Conservation (phyloP, 345 rosid species). For the Schrenkiella parvula region DNA sequence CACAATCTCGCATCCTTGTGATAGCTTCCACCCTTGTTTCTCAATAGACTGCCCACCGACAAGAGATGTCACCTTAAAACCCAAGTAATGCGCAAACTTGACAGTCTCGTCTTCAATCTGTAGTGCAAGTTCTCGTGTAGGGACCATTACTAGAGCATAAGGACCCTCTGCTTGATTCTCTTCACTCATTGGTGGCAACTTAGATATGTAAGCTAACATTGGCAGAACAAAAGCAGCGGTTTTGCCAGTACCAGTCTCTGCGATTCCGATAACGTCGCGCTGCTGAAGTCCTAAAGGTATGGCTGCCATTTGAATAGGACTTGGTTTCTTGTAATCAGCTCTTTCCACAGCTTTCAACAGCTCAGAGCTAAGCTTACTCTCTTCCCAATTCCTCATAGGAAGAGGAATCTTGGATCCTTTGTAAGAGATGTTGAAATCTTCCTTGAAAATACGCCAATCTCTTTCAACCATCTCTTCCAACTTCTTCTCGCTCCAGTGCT, state of each 20-base stretch:
- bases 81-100: constrained; percentile 68
- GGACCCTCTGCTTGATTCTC: constrained; percentile 93
- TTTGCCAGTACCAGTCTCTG: constrained; percentile 92
- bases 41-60: constrained; percentile 92
- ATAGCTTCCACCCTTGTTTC: constrained; percentile 79
- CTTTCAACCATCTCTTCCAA: constrained; percentile 91
- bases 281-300: constrained; percentile 88
- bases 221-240: constrained; percentile 95
- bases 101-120: constrained; percentile 92
- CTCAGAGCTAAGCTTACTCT: constrained; percentile 67
- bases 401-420: constrained; percentile 88
- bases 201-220: constrained; percentile 81
- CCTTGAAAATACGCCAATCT: constrained; percentile 92
- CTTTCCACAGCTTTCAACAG: constrained; percentile 77
- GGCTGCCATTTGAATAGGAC: constrained; percentile 90
- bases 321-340: constrained; percentile 81
- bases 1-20: constrained; percentile 91
- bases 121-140: constrained; percentile 84
- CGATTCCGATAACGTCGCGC: constrained; percentile 90
- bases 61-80: constrained; percentile 77
- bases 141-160: constrained; percentile 90
- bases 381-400: constrained; percentile 89
- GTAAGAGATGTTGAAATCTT: constrained; percentile 82
- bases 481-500: constrained; percentile 88
- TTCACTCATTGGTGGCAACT: constrained; percentile 69